Conservation (phyloP, 305 asterid genomes). For the Rubia balearica region DNA sequence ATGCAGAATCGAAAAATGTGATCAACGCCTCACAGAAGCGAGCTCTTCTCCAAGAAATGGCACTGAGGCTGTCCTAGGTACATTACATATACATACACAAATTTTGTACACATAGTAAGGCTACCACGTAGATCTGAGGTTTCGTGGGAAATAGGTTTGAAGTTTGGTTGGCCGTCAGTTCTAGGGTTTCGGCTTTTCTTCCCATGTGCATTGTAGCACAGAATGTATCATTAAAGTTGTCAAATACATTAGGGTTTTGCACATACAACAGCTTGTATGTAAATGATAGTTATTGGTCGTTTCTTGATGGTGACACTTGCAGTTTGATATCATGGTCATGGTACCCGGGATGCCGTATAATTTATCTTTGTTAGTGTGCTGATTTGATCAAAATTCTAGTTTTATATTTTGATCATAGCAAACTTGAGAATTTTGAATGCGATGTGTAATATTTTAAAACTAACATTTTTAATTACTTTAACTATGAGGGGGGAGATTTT, state of each 20-base stretch:
- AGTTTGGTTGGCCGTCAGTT: not conserved
- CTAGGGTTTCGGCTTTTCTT: not conserved
- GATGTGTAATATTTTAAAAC: too few relatives aligned
- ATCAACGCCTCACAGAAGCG: conserved; percentile 80
- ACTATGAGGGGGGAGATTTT: too few relatives aligned
- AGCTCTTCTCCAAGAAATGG: conserved; percentile 94
- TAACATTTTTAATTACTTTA: too few relatives aligned
- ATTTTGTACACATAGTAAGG: conserved; percentile 4
- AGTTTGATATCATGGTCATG: too few relatives aligned
- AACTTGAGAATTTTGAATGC: too few relatives aligned
- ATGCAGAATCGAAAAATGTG: conserved; percentile 69
- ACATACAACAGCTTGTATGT: conserved; percentile 11
- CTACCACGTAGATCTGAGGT: not conserved
- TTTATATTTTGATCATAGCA: too few relatives aligned
- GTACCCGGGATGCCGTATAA: not conserved
- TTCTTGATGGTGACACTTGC: not conserved
- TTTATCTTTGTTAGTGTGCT: not conserved
- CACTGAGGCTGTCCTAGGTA: conserved; percentile 66
- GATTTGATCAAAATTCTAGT: not conserved
- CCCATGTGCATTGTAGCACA: not conserved
- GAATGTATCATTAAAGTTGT: not conserved
- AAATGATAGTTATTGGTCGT: conserved; percentile 4
- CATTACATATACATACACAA: not conserved
- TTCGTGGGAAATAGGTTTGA: not conserved
- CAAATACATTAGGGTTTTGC: not conserved